Percentiles rank a stretch among this genome's conserved stretches.
Evolutionary conservation across 345 rosid species (phyloP).

Genomic region (Corchorus capsularis): DNA sequence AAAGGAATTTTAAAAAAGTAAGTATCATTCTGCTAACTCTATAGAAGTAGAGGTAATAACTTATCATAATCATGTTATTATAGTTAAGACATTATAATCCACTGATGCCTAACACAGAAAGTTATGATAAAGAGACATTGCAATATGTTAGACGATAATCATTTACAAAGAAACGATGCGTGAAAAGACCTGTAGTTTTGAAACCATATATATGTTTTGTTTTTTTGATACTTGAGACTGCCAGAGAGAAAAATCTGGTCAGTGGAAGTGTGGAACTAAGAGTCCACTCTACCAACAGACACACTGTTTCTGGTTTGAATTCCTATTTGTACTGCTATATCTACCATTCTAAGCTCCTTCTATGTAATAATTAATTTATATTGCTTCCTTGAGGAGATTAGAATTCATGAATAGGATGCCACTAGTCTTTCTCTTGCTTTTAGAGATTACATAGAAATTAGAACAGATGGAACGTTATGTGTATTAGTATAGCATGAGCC

Average conservation of each 20-base stretch:
- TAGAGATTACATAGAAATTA: constrained; percentile 1
- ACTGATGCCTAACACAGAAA: not conserved
- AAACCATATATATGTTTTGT: not conserved
- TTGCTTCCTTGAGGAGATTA: not conserved
- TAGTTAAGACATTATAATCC: constrained; percentile 4
- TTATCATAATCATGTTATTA: constrained; percentile 2
- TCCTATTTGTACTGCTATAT: not conserved
- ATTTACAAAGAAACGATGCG: not conserved
- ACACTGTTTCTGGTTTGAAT: too few species aligned
- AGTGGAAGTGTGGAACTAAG: too few species aligned
- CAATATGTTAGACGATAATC: not conserved
- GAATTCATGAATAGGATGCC: not conserved
- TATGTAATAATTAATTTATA: not conserved
- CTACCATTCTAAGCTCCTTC: not conserved
- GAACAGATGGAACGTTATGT: not conserved
- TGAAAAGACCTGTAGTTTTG: not conserved
- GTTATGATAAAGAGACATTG: not conserved
- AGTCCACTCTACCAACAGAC: too few species aligned
- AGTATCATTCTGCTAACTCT: constrained; percentile 35
- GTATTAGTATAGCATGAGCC: not conserved
- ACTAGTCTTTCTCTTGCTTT: not conserved
- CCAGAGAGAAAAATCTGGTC: too few species aligned
- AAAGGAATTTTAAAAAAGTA: constrained; percentile 56
- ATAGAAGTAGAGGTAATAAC: constrained; percentile 1
- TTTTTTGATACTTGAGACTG: too few species aligned